phyloP scores from a whole-genome alignment of 225 moss, liverwort and hornwort species.

The Climacium dendroides region DNA sequence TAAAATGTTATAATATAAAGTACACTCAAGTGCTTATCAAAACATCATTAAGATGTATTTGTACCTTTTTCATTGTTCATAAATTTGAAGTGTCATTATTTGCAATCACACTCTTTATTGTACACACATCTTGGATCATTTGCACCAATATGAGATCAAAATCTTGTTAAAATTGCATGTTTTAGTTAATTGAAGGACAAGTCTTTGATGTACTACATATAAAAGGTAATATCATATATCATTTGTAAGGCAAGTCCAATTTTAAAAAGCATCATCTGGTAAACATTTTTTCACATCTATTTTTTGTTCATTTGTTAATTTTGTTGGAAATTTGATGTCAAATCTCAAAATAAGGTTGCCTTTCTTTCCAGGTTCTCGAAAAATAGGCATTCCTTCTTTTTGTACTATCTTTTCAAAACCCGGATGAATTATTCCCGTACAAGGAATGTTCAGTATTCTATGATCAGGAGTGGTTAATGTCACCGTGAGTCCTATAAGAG shows the following conservation, averaged over 20 bases:
- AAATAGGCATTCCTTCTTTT: slow-evolving; percentile 87
- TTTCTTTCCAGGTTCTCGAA: slow-evolving; percentile 51
- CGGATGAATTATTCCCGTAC: slow-evolving; percentile 43
- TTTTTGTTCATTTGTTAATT: slow-evolving; percentile 52
- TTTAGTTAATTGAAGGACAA: neutral
- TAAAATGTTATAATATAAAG: neutral
- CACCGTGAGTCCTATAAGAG: slow-evolving; percentile 60
- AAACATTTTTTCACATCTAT: slow-evolving; percentile 36
- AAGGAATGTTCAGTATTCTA: slow-evolving; percentile 65
- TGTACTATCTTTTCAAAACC: slow-evolving; percentile 50
- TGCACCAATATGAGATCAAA: neutral
- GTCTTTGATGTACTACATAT: neutral
- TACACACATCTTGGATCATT: neutral
- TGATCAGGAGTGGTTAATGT: slow-evolving; percentile 57
- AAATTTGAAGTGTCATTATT: neutral
- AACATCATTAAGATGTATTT: neutral
- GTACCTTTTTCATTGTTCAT: neutral
- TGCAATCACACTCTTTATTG: neutral
- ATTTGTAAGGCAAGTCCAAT: neutral
- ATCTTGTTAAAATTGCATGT: accelerated
- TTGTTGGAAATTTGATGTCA: slow-evolving; percentile 55
- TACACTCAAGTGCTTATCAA: neutral
- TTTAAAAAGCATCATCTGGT: neutral
- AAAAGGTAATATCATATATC: neutral
- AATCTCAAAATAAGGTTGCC: slow-evolving; percentile 80